These are phyloP conservation scores for Scalesia atractyloides DNA, from an alignment of 129 eudicot species.

Conservation along the genomic window DNA sequence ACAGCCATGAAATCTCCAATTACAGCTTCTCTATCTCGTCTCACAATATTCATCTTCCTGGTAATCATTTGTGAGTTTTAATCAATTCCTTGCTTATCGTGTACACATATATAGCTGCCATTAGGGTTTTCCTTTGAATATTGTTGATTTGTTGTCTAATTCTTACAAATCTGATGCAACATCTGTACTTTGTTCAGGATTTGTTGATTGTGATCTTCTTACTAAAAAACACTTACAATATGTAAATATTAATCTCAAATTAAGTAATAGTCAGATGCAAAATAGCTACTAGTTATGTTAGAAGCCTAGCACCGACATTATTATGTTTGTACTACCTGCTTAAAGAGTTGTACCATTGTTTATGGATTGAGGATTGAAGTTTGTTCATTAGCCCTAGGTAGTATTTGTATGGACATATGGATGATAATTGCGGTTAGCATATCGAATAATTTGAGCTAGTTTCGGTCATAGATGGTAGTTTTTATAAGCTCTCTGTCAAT, in stretches of 20 bases:
- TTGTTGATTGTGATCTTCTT: neutral
- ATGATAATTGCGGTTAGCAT: constrained; percentile 7
- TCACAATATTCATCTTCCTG: constrained; percentile 29
- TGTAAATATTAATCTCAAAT: constrained; percentile 3
- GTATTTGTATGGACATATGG: neutral
- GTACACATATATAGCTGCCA: constrained; percentile 2
- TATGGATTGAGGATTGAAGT: neutral
- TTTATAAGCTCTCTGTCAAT: constrained; percentile 6
- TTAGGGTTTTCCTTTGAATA: constrained; percentile 23
- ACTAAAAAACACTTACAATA: neutral
- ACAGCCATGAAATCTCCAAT: constrained; percentile 29
- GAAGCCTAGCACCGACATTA: constrained; percentile 23
- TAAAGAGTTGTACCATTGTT: neutral
- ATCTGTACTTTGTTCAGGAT: neutral
- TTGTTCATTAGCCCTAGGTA: constrained; percentile 10
- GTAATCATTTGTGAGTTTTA: constrained; percentile 19
- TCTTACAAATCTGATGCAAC: constrained; percentile 9
- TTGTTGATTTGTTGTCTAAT: neutral
- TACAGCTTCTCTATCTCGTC: constrained; percentile 8
- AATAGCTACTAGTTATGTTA: constrained; percentile 12
- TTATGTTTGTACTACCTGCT: constrained; percentile 11
- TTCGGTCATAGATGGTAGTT: constrained; percentile 1
- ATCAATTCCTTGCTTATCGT: neutral
- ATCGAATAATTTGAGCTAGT: constrained; percentile 9
- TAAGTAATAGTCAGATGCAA: constrained; percentile 1